Evolutionary conservation across 371 early-diverging fungal genomes (phyloP), one percentile per base, ranked within the genome.

Genomic region (Lichtheimia ornata): DNA sequence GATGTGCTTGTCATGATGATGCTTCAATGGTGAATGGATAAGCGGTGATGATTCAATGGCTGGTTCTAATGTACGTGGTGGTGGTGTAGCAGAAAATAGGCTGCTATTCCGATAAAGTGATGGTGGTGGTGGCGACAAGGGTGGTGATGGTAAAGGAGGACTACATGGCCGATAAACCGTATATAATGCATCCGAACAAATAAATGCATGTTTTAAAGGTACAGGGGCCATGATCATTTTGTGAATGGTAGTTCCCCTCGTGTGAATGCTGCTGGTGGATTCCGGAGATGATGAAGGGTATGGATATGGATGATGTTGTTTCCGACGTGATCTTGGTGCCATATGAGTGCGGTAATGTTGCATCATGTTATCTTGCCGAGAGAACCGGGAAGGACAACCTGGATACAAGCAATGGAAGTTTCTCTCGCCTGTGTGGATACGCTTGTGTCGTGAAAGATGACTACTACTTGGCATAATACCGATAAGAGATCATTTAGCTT

Each of bases 351-450:
- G 86, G 59, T 90, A 91, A 67, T 94, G 94, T 64, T 94, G 93
- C 88, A 91, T 89, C 92, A 92, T 94, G 59, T 92, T 91, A 70
- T 92, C 94, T 65, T 91, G 90, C 53, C 97, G 83, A 30, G 93
- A 91, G 75, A 96, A 95, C 35, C 82, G 79, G 58, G 90, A 90
- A n/a, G 84, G 76, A 65, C 97, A 96, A 0, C 84, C 86, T 9
- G 86, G 84, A 67, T 86, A 79, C 24, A 89, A 70, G 67, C 97
- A 96, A 27, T 83, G 75, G 69, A 89, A 95, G 42, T 94, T 94
- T 71, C 90, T 93, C 69, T 95, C 95, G 28, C 94, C 94, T 0
- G 95, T 94, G 68, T 94, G 96, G 53, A 94, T 93, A 50, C 93
- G 81, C 71, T 90, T 85, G 72, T 95, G 95, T 50, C 96, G 82